Evolutionary conservation across 164 flowering plant species (phyloP), one percentile per base, ranked within the genome.

Genomic region (Cinnamomum micranthum): DNA sequence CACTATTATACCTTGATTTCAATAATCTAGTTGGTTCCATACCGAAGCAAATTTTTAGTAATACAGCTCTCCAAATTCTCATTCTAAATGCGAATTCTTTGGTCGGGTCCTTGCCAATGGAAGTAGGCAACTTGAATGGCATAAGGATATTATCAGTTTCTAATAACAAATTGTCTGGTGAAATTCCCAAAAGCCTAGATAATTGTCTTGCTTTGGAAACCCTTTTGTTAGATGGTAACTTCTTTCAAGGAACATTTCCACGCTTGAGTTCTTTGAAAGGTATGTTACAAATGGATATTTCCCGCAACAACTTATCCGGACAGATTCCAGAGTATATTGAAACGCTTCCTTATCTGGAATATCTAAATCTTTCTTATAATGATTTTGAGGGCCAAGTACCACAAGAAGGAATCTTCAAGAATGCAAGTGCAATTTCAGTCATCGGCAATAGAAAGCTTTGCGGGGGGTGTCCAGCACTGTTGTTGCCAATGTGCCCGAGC

Each of bases 401-500:
- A 52, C 74, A 50, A 2, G 52, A 68, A 24, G 88, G 90, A 3
- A 50, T 81, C 10, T 87, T 86, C 59, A 22, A 13, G n/a, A 83
- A 84, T 78, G 50, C 41, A 19, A 85, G 75, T 65, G 84, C 74
- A 10, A 9, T 82, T 7, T 77, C 80, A 10, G 5, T 86, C 1
- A 1, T 20, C 0, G 86, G 86, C 75, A 87, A 87, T 52, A 50
- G 5, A 0, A 41, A 67, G 35, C 81, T 87, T 20, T 87, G 89
- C 75, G 85, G 88, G 4, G 89, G 86, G 5, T 67, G 80, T 1
- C 35, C 75, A 2, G 50, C 68, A 51, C 62, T 86, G 11, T 35
- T 75, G 2, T 74, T 88, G 62, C 83, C 82, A 4, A 14, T 27
- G 5, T 86, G 88, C 78, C 31, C 60, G 11, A 14, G 25, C 65